Evolutionary conservation across 345 rosid genomes (phyloP).

Genomic region (Eucalyptus microcorys): DNA sequence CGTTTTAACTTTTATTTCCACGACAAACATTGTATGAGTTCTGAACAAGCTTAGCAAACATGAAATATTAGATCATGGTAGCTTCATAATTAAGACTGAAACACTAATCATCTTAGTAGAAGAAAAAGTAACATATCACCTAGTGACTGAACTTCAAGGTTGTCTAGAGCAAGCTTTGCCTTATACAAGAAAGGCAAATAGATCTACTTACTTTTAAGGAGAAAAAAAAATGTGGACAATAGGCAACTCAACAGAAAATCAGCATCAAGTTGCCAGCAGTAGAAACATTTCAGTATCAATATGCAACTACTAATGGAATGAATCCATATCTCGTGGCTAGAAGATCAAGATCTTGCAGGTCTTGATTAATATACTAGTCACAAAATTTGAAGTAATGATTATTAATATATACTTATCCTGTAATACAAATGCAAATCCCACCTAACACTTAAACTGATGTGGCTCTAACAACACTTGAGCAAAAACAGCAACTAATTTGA

Average conservation of each 20-base stretch:
- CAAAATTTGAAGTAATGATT: neutral
- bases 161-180: neutral
- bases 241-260: neutral
- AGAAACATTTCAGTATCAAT: too few species aligned
- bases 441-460: neutral
- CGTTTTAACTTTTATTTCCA: neutral
- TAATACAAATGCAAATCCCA: neutral
- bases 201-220: neutral
- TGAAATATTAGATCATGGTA: neutral
- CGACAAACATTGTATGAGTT: neutral
- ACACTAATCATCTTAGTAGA: neutral
- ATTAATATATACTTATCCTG: rapidly evolving
- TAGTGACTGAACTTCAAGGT: neutral
- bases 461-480: neutral
- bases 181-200: too few species aligned
- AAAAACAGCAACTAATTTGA: neutral
- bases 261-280: neutral
- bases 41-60: neutral
- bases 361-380: neutral
- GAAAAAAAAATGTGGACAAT: neutral
- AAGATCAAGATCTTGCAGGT: too few species aligned
- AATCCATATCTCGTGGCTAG: too few species aligned
- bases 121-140: neutral
- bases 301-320: too few species aligned
- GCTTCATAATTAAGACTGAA: neutral